phyloP scores from a whole-genome alignment of 768 basidiomycete genomes.

The Calocybe cyanea region DNA sequence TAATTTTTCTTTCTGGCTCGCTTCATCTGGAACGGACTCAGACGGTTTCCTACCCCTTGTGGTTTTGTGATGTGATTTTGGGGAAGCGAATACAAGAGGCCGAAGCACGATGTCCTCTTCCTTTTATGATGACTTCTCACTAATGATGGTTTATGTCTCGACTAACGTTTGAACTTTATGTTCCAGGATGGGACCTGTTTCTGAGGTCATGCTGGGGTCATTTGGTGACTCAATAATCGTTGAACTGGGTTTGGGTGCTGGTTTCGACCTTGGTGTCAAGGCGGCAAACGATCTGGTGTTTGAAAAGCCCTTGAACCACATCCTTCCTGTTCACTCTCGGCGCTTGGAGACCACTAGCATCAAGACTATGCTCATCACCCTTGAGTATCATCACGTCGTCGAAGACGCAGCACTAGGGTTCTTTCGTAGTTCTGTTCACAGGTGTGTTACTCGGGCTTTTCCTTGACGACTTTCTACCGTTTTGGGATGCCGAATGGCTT shows the following conservation, averaged over 20 bases:
- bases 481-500: background rate
- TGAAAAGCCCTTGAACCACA: conserved; percentile 41
- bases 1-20: conserved; percentile 9
- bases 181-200: conserved; percentile 49
- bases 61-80: too few relatives aligned
- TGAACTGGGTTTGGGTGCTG: conserved; percentile 50
- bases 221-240: conserved; percentile 58
- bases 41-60: too few relatives aligned
- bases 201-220: conserved; percentile 45
- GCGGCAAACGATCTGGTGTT: conserved; percentile 51
- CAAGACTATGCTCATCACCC: conserved; percentile 55
- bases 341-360: conserved; percentile 54
- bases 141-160: too few relatives aligned
- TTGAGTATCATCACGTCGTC: conserved; percentile 55
- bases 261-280: conserved; percentile 48
- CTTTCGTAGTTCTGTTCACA: conserved; percentile 57
- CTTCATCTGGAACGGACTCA: too few relatives aligned
- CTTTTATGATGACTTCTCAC: too few relatives aligned
- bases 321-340: conserved; percentile 50
- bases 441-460: conserved; percentile 27
- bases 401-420: conserved; percentile 59
- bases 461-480: conserved; percentile 3
- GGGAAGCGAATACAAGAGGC: too few relatives aligned
- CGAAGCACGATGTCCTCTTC: too few relatives aligned
- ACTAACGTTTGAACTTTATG: background rate